Evolutionary conservation across 2,329 filamentous ascomycete species (phyloP).

Genomic region (Penicillium sp.): DNA sequence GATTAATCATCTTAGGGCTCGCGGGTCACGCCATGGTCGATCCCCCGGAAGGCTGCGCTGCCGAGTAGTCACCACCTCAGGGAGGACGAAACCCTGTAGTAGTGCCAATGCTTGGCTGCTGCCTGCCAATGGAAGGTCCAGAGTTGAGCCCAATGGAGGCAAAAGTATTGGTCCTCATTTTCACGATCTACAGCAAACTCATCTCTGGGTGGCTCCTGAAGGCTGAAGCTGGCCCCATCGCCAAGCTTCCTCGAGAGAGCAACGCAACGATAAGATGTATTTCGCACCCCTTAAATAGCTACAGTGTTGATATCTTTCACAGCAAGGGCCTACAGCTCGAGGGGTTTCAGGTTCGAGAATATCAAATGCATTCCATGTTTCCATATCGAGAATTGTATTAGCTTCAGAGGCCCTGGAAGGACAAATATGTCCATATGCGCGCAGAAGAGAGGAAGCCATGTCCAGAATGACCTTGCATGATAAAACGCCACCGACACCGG

Average conservation of each 20-base stretch:
- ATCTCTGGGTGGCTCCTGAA: too few relatives aligned
- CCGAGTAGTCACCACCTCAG: slow-evolving; percentile 1
- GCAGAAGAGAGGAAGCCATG: neutral
- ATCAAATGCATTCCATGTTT: neutral
- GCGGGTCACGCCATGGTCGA: slow-evolving; percentile 16
- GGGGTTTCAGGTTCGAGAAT: neutral
- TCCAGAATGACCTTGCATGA: neutral
- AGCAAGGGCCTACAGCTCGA: too few relatives aligned
- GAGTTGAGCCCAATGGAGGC: neutral
- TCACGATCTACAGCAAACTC: too few relatives aligned
- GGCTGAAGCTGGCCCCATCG: too few relatives aligned
- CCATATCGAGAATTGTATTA: slow-evolving; percentile 1
- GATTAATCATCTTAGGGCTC: slow-evolving; percentile 22
- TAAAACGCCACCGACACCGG: slow-evolving; percentile 13
- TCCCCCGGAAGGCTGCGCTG: slow-evolving; percentile 12
- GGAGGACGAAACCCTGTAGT: neutral
- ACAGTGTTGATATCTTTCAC: neutral
- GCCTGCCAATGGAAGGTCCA: neutral
- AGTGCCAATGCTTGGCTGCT: neutral
- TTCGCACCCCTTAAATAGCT: neutral
- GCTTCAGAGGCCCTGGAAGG: neutral
- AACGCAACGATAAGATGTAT: too few relatives aligned
- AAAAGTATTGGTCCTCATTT: too few relatives aligned
- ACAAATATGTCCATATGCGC: slow-evolving; percentile 7
- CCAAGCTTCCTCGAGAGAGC: too few relatives aligned